Evolutionary conservation across 345 rosid genomes (phyloP), one percentile per base, ranked within the genome.

Genomic region (Eucalyptus polybractea): DNA sequence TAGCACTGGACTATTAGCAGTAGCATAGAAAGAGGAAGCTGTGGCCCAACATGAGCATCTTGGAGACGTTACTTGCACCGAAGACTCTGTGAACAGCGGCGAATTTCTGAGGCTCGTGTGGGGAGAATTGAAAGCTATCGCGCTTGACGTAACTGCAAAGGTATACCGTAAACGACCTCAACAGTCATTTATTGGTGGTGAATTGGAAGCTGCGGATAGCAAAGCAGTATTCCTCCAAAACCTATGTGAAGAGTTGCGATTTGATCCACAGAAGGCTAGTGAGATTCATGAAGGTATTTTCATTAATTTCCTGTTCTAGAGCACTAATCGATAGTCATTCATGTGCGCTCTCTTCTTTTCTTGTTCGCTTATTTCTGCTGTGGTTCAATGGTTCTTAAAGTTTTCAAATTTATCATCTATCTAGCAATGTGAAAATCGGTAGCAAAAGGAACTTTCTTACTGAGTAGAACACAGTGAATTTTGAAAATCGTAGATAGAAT

Each of bases 281-380:
- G 92, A 93, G 89, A 95, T 98, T 87, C 99, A 98, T 94, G 97
- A 95, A 96, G 99, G 99, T 97, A 96, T 42, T 56, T 88, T 45
- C 81, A 72, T 72, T 40, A 33, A 9, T 72, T 33, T 72, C 81
- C 44, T 33, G 81, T 19, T 3, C 7, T 33, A 72, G 45, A 37
- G 81, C 45, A 72, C 45, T 33, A 72, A 72, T 72, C 2, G 13
- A 72, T 37, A 0, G 81, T 33, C 81, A 72, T 72, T 72, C 81
- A 19, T 10, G 24, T 72, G 81, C 24, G 13, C 81, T 72, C 22
- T 72, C 44, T 65, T 88, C 83, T 29, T 12, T 87, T 31, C 62
- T 31, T 86, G 42, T 86, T 86, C 44, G 42, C 42, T 37, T 29
- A 40, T 12, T 19, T 33, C 54, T 51, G 45, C 25, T 72, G 13